Percentiles rank a stretch among this genome's conserved stretches.
These are phyloP conservation scores for Cytospora mali DNA, from an alignment of 2,329 filamentous ascomycete genomes.

Conservation along the genomic window DNA sequence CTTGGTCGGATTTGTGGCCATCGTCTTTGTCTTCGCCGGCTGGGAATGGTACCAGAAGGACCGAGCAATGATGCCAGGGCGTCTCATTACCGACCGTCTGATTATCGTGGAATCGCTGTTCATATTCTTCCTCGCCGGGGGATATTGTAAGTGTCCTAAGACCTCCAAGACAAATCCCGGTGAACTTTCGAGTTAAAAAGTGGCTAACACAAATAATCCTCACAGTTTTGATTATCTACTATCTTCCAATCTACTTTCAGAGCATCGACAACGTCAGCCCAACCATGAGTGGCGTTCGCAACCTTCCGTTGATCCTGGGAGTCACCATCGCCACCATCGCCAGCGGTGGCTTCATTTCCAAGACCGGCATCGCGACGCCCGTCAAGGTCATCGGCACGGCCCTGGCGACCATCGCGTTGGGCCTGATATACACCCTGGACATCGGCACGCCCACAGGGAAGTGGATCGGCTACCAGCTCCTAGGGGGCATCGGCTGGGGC, in stretches of 20 bases:
- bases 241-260: conserved; percentile 57
- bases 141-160: too few species aligned
- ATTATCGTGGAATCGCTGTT: conserved; percentile 47
- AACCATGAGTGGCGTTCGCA: conserved; percentile 42
- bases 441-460: conserved; percentile 36
- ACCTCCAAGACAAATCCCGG: too few species aligned
- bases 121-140: conserved; percentile 47
- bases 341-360: conserved; percentile 38
- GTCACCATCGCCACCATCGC: conserved; percentile 42
- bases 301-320: conserved; percentile 45
- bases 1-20: conserved; percentile 36
- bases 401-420: conserved; percentile 40
- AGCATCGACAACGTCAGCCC: conserved; percentile 45
- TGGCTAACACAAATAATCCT: too few species aligned
- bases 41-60: conserved; percentile 45
- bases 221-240: conserved; percentile 51
- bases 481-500: conserved; percentile 50
- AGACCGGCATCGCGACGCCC: conserved; percentile 37
- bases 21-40: conserved; percentile 36
- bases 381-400: conserved; percentile 43
- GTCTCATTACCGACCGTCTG: conserved; percentile 46
- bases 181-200: too few species aligned
- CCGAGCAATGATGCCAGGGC: conserved; percentile 52
- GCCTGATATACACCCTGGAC: conserved; percentile 43
- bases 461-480: conserved; percentile 53